Conservation (phyloP, 2,329 filamentous ascomycete genomes). For the Amauroascus verrucosus region DNA sequence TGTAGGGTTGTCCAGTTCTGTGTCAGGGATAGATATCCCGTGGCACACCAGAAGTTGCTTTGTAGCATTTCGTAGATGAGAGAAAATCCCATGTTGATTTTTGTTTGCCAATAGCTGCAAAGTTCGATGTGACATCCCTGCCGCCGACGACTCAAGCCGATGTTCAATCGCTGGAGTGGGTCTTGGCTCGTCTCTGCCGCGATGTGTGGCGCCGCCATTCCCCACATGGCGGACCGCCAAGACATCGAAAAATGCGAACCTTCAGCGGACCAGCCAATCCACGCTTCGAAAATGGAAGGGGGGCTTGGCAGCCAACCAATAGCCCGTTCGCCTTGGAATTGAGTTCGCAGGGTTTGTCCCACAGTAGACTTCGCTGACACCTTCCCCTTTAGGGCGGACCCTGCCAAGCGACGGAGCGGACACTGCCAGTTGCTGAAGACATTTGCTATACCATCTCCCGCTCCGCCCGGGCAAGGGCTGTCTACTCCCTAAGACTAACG, state of each 20-base stretch:
- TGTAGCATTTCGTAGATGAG: no score
- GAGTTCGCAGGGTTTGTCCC: not conserved
- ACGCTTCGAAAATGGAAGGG: not conserved
- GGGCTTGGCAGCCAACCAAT: not conserved
- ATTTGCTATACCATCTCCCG: not conserved
- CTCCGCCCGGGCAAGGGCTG: not conserved
- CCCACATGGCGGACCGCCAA: slow-evolving; percentile 1
- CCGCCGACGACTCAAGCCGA: not conserved
- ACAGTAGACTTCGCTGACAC: not conserved
- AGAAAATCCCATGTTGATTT: no score
- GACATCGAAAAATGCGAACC: not conserved
- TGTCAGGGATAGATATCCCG: not conserved
- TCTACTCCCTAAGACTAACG: no score
- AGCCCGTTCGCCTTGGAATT: not conserved
- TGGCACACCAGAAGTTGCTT: not conserved
- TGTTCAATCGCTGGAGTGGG: not conserved
- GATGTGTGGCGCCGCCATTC: not conserved
- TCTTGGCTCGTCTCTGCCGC: not conserved
- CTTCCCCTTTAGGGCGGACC: not conserved
- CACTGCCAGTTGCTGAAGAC: not conserved
- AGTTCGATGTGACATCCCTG: no score
- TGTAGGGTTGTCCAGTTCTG: no score
- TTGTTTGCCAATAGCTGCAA: no score
- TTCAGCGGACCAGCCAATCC: not conserved
- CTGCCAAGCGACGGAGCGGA: not conserved